Conservation (phyloP, 345 rosid species). For the Syzygium jambos region DNA sequence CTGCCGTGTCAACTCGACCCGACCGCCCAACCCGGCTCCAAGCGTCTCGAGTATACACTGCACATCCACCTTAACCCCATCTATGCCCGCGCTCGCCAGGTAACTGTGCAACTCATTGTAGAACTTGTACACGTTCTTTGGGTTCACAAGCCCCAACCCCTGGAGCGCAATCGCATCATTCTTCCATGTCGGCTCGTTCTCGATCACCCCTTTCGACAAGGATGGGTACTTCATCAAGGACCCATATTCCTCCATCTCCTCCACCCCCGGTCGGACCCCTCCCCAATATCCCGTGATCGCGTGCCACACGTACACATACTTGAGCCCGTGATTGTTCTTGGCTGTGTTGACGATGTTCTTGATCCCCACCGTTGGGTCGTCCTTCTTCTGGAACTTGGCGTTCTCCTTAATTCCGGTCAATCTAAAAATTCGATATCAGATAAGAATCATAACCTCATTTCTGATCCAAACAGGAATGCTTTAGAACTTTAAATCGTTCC, state of each 20-base stretch:
- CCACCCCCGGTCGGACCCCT: conserved; percentile 71
- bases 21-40: conserved; percentile 72
- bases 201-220: conserved; percentile 57
- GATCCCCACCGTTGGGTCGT: conserved; percentile 55
- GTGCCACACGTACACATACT: conserved; percentile 91
- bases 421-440: conserved; percentile 17
- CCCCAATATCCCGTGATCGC: conserved; percentile 98
- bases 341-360: conserved; percentile 62
- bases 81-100: conserved; percentile 72
- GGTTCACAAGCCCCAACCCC: conserved; percentile 82
- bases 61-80: conserved; percentile 89
- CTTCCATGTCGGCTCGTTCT: conserved; percentile 86
- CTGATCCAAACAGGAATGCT: background rate
- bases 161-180: conserved; percentile 53
- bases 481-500: background rate
- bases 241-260: conserved; percentile 58
- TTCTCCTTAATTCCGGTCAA: conserved; percentile 79
- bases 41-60: conserved; percentile 91
- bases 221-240: conserved; percentile 65
- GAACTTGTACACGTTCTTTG: conserved; percentile 58
- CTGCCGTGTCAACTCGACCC: conserved; percentile 76
- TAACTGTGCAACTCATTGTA: conserved; percentile 76
- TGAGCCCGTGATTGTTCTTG: conserved; percentile 57
- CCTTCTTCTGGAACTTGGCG: conserved; percentile 57
- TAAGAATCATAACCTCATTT: background rate